Conservation (phyloP, 306 rosid genomes). For the Malus orientalis region DNA sequence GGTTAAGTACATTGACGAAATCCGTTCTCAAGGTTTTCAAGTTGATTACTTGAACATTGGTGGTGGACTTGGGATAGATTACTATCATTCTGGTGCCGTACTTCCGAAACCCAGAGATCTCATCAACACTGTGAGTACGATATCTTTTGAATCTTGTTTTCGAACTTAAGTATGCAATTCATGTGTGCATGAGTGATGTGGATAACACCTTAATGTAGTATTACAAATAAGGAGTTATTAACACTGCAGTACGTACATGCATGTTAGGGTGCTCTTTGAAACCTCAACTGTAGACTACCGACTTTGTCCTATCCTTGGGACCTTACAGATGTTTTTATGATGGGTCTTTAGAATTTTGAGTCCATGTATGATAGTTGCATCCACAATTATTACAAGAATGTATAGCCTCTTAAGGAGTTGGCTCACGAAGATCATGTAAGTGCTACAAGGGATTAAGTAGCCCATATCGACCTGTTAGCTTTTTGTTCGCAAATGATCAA, state of each 20-base stretch:
- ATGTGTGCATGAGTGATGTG: not conserved
- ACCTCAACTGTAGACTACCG: not conserved
- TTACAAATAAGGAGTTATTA: not conserved
- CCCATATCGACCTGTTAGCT: not conserved
- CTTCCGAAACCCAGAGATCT: constrained; percentile 90
- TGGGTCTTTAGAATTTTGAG: not conserved
- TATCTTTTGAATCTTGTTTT: constrained; percentile 1
- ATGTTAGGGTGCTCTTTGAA: not conserved
- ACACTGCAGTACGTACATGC: not conserved
- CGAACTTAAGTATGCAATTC: not conserved
- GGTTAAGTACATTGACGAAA: constrained; percentile 83
- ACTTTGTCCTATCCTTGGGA: not conserved
- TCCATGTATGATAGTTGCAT: not conserved
- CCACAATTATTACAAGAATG: not conserved
- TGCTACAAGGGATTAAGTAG: not conserved
- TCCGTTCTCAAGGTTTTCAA: constrained; percentile 85
- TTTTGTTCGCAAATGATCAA: not conserved
- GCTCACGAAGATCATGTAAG: not conserved
- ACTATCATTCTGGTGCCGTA: constrained; percentile 72
- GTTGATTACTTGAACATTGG: constrained; percentile 83
- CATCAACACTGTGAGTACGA: constrained; percentile 63
- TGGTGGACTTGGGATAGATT: constrained; percentile 95
- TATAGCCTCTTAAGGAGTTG: not conserved
- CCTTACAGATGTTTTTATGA: not conserved
- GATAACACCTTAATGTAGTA: not conserved